Base-by-base conservation (phyloP, 345 rosid genomes). In the Rhizophora mangle region DNA sequence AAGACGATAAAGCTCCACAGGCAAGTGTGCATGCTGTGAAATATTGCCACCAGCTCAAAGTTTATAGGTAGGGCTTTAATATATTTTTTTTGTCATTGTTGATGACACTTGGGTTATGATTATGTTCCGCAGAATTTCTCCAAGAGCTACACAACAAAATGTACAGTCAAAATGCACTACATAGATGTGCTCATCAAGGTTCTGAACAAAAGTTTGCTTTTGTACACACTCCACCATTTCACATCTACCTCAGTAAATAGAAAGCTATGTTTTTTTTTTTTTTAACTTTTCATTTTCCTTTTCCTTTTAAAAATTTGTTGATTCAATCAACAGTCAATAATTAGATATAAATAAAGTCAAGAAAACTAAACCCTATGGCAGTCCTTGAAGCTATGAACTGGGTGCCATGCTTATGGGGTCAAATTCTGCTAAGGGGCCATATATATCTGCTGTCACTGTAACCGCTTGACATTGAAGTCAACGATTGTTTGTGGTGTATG, bases 381-480 rank as follows among this genome's bases (percentile, higher is more conserved):
- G 47, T 60, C 13, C 26, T 51, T 46, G 69, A 27, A 73, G 55
- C 3, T 20, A 39, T 8, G 21, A 51, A 4, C 21, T 39, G 34
- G 60, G 29, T 21, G 60, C 6, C 56, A 27, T n/a, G 11, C 60
- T 65, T 34, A 60, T 46, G 39, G 46, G 52, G 78, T 80, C 83
- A 80, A 73, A 70, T 67, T 73, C 70, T 43, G 72, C 68, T 78
- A 57, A 60, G 61, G 70, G 37, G 36, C 22, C 74, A 37, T 5
- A 5, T 22, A 7, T 55, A 22, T 55, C 30, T 56, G 24, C 30
- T 22, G 47, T 58, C 31, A 39, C 16, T 56, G 24, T 56, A 51
- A 46, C 46, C 49, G 20, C 56, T 19, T 67, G 80, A 64, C 72
- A 70, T 24, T 57, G n/a, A 70, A 79, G 82, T 79, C 85, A 76